Base-by-base conservation (phyloP, 805 yeast genomes). In the Schwanniomyces sp. region DNA sequence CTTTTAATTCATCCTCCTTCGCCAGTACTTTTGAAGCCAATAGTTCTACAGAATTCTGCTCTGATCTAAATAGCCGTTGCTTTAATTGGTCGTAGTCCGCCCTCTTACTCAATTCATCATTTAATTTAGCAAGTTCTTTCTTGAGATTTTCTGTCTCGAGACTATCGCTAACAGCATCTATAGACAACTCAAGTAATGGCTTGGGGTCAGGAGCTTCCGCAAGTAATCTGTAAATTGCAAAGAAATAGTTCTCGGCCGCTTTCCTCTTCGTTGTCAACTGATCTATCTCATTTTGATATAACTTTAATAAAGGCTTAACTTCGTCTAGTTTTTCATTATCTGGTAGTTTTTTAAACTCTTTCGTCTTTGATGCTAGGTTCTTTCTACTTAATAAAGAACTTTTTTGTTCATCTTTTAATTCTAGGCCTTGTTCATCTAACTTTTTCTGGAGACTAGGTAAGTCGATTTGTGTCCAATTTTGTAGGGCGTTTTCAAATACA, bases 171-270 rank as follows among this genome's bases (percentile, higher is more conserved):
- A 86, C 80, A 5, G 88, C 79, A 43, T 84, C 88, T 25, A 87
- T 61, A 1, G 91, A 81, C 34, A 82, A 77, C 55, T 86, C 87
- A 48, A 92, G 69, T 37, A 91, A 65, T 4, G 96, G 95, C 51
- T 78, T 81, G 1, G 98, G 98, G 68, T 92, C 97, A 0, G 97
- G 97, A 0, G 95, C 91, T 63, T 91, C 96, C 5, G 91, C 88
- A 5, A 92, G 69, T 12, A 82, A 74, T 47, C 88, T 74, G 69
- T 92, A 92, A 18, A 88, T 74, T 16, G 84, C 82, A 62, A 91
- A 80, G 58, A 94, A 86, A 27, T 83, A 76, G 34, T 77, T 72
- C 59, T 94, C 98, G 1, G 88, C 81, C 40, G 66, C 72, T 60
- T 91, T 89, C 46, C 88, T 83, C 52, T 94, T 81, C 54, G 81